Base-by-base conservation (phyloP, 768 basidiomycete genomes). In the Xerocomus potaroensis region DNA sequence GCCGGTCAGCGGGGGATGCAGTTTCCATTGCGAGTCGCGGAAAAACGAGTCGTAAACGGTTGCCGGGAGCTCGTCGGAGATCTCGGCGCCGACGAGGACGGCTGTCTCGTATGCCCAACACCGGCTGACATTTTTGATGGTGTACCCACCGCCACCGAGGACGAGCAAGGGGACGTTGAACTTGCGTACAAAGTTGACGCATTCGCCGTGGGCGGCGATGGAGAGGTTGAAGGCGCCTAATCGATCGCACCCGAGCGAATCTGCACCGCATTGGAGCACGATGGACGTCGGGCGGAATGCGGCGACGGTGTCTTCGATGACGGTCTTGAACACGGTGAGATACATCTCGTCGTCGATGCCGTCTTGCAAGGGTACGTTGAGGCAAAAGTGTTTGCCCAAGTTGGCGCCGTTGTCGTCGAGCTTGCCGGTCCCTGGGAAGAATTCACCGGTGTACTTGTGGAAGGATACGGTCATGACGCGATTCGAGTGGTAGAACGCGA, bases 61-160 rank as follows among this genome's bases (percentile, higher is more conserved):
- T 19, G 72, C 70, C 0, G 95, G 95, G 8, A 99, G 81, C 49
- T 87, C 83, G 68, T 95, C 86, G 0, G 92, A 86, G 23, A 99
- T 79, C 30, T 77, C 68, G 0, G 84, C 79, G 14, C 89, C 91
- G 37, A 96, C 84, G 8, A 95, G 81, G 1, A 98, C 87, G 11
- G 91, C 84, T 0, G 96, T 99, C 66, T 99, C 95, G 72, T 99
- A 95, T 27, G 95, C 85, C 95, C 95, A 99, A 63, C 95, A 99
- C n/a, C 95, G 81, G 37, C 89, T 87, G 54, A 99, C 96, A 62
- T 95, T 95, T 61, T 92, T 89, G 65, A 97, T 89, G 5, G 92
- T 93, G 68, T 99, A 99, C 1, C 95, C 95, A 4, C 95, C 95
- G 2, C 95, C 95, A 33, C 95, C 95, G 6, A 99, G 65, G 26